Evolutionary conservation across 179 eudicot species (phyloP).

Genomic region (Actinidia arguta): DNA sequence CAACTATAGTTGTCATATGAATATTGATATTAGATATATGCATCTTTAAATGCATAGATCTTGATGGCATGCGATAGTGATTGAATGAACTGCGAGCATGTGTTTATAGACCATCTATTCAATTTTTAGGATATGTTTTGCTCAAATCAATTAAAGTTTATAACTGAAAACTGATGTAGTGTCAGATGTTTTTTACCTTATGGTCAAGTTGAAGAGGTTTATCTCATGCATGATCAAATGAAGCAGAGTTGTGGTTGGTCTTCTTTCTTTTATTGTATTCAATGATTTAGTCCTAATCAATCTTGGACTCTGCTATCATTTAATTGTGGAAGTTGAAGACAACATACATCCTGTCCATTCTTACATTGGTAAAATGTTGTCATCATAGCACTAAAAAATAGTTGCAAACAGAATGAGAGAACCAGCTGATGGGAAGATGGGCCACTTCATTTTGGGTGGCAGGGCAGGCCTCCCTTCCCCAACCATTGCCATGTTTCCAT

Average conservation of each 20-base stretch:
- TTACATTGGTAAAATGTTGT: background rate
- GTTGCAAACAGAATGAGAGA: too few relatives aligned
- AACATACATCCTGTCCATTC: background rate
- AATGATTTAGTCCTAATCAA: constrained; percentile 31
- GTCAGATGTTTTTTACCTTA: constrained; percentile 79
- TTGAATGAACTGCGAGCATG: too few relatives aligned
- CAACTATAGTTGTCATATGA: too few relatives aligned
- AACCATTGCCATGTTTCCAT: too few relatives aligned
- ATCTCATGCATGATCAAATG: constrained; percentile 95
- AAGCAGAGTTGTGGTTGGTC: constrained; percentile 93
- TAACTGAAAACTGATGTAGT: background rate
- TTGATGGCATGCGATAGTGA: too few relatives aligned
- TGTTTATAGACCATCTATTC: background rate
- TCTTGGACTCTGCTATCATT: background rate
- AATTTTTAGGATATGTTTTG: background rate
- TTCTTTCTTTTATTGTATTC: background rate
- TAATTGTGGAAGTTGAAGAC: background rate
- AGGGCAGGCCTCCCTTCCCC: too few relatives aligned
- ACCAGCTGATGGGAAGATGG: too few relatives aligned
- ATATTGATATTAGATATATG: too few relatives aligned
- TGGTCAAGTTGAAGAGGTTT: constrained; percentile 92
- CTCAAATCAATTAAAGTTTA: background rate
- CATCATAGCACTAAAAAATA: too few relatives aligned
- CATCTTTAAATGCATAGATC: too few relatives aligned
- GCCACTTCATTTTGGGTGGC: too few relatives aligned